Base-by-base conservation (phyloP, 1,139 yeast species). In the Blastobotrys aristatus region DNA sequence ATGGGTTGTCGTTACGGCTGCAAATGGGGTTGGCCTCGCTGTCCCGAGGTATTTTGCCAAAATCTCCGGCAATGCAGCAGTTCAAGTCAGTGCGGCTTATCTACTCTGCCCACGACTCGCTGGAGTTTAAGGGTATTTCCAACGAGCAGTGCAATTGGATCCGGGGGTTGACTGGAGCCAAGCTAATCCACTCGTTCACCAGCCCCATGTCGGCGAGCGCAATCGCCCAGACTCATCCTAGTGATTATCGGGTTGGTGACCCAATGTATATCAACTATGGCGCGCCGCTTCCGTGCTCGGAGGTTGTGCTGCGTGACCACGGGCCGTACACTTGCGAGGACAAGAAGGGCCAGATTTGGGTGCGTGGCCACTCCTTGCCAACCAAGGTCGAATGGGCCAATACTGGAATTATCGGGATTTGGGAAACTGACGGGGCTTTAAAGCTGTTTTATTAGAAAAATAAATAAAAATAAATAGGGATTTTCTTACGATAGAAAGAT, bases 381-480 rank as follows among this genome's bases (percentile, higher is more conserved):
- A 46, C 49, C 3, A 57, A 49, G 11, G 29, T 40, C 40, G 62
- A 57, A 13, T 63, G 67, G 67, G 41, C 52, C 1, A 56, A 54
- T 26, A 61, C 65, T 2, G 60, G 55, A 14, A 49, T 62, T 20
- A 44, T 54, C 14, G 67, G 60, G 10, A 47, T 48, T 21, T 57
- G 61, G 56, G 65, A 61, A 4, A 31, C 43, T 2, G 68, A 65
- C 38, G 67, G 68, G 1, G 61, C 67, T 63, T 82, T 85, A 40
- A 53, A 52, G 43, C 33, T 52, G 18, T 48, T 13, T 39, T 40
- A 32, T 32, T 48, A 48, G 37, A n/a, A 17, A 17, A 26, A 4
- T 17, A 18, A 4, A 34, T 3, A 14, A 34, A 11, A 24, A 6
- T 24, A 30, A 30, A 30, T 30, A 30, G 33, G 33, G 27, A 24